phyloP scores from a whole-genome alignment of 768 basidiomycete genomes.

The Podaxis sp. region DNA sequence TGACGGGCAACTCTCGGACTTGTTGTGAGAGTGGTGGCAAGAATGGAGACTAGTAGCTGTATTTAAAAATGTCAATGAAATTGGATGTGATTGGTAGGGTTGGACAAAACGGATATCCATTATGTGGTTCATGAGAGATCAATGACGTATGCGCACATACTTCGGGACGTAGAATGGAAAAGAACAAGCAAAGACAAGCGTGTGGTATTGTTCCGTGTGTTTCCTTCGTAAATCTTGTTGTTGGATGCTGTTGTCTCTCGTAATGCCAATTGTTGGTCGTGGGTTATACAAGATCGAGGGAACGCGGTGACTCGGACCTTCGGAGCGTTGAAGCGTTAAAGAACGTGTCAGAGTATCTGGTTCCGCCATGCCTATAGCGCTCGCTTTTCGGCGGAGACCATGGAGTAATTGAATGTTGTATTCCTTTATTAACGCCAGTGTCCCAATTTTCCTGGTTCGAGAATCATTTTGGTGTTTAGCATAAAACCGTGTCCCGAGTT shows the following conservation, averaged over 20 bases:
- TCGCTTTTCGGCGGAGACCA: background rate
- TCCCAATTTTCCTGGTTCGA: background rate
- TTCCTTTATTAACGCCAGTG: background rate
- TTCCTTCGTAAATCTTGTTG: background rate
- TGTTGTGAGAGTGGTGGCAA: background rate
- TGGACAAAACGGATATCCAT: background rate
- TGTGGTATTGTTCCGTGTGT: slow-evolving; percentile 3
- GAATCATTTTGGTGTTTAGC: background rate
- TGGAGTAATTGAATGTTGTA: background rate
- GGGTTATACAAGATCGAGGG: background rate
- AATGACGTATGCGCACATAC: slow-evolving; percentile 8
- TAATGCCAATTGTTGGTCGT: slow-evolving; percentile 4
- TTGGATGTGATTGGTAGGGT: slow-evolving; percentile 5
- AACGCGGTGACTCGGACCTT: slow-evolving; percentile 5
- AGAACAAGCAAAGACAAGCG: background rate
- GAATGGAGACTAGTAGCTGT: background rate
- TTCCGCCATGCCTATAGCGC: background rate
- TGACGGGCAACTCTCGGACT: background rate
- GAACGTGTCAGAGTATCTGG: background rate
- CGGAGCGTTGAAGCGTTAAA: background rate
- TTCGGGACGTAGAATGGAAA: slow-evolving; percentile 13
- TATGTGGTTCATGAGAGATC: background rate
- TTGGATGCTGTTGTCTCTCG: slow-evolving; percentile 1
- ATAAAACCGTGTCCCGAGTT: background rate
- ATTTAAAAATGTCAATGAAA: background rate